Evolutionary conservation across 257 asterid species (phyloP), one percentile per base, ranked within the genome.

Genomic region (Nicotiana tomentosiformis): DNA sequence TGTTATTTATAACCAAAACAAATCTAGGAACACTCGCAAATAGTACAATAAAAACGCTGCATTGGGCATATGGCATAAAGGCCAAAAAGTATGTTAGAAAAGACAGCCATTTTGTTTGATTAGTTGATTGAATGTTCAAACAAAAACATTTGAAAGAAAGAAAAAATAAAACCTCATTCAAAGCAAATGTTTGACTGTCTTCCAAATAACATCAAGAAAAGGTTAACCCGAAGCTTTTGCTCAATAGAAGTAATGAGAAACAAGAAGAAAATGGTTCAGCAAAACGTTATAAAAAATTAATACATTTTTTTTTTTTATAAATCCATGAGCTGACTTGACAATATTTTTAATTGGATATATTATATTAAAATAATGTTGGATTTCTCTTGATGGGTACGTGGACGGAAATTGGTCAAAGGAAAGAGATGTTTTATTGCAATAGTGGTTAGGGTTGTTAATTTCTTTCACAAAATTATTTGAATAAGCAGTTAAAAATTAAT

Each of bases 391-490:
- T 70, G n/a, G 33, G 10, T 10, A 39, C 58, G 4, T n/a, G 55
- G 56, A 33, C 33, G 12, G 20, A 69, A 78, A 86, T 20, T 74
- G 66, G 84, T 86, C 86, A 86, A 80, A 64, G 20, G 74, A 68
- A 79, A 82, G 32, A 39, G 66, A 78, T 9, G 15, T 77, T 32
- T 82, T 35, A 39, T 76, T 85, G 43, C 58, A 12, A 60, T 68
- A 56, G 81, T 83, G 16, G 84, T 82, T 86, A 66, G 83, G 57
- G 58, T 85, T 66, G 62, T 60, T 68, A 26, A 12, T 51, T 62
- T 55, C 20, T 76, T 29, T 80, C 62, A 33, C 5, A 61, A 26
- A 26, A 23, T 5, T 56, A 53, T 61, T 69, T 64, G 77, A 35
- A 23, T 33, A 60, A 57, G 57, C 6, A 20, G 17, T 43, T 20